phyloP scores from a whole-genome alignment of 306 rosid genomes.

The Citrullus colocynthis region DNA sequence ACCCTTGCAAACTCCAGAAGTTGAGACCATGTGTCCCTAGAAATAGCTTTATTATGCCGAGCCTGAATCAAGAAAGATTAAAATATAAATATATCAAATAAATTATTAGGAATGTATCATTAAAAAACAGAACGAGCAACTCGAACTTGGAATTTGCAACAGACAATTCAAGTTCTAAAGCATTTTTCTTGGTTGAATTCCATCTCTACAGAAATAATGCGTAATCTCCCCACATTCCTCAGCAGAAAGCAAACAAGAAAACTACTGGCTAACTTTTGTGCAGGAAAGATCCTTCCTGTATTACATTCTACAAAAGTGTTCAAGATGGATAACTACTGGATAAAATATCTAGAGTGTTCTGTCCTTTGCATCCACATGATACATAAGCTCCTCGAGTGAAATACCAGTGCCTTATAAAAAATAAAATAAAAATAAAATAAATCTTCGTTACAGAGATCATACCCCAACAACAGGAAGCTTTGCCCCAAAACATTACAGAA shows the following conservation, averaged over 20 bases:
- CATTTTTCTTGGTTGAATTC: neutral
- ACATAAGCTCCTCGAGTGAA: neutral
- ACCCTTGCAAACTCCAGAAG: constrained; percentile 98
- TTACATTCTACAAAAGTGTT: neutral
- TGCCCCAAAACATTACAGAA: neutral
- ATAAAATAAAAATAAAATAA: too few species aligned
- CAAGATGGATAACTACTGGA: neutral
- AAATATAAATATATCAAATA: neutral
- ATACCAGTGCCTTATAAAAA: neutral
- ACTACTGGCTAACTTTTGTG: neutral
- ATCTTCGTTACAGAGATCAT: neutral
- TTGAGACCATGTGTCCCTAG: constrained; percentile 98
- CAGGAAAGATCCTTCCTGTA: neutral
- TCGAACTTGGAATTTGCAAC: neutral
- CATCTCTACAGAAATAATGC: neutral
- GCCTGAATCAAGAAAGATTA: constrained; percentile 38
- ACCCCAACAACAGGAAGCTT: neutral
- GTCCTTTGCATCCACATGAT: neutral
- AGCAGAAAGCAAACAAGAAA: neutral
- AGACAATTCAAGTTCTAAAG: neutral
- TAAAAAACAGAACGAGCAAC: neutral
- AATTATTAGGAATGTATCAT: neutral
- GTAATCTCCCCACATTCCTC: neutral
- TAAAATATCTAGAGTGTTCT: neutral
- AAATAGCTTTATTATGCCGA: constrained; percentile 90